A percentile compares a stretch with the other conserved stretches of the same genome.
Conservation (phyloP, 805 yeast genomes). For the Wickerhamomyces pijperi region DNA sequence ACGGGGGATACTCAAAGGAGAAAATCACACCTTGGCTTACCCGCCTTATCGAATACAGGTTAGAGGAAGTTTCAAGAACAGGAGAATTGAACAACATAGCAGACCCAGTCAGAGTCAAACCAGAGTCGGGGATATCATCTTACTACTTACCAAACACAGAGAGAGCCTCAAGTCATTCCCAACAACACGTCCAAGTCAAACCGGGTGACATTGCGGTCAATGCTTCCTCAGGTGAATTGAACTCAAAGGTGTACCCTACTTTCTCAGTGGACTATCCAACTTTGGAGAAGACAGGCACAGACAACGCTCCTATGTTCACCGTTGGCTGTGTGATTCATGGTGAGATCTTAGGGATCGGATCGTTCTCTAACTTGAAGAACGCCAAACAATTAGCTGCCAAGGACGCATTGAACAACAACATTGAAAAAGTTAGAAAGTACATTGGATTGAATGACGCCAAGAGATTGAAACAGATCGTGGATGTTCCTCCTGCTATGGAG, state of each 20-base stretch:
- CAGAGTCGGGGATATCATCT: too few species aligned
- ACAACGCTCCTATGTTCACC: neutral
- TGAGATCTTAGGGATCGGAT: neutral
- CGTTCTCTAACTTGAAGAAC: neutral
- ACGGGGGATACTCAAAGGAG: constrained; percentile 31
- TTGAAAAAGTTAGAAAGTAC: neutral
- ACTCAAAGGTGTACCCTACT: neutral
- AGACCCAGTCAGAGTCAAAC: neutral
- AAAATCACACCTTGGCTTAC: constrained; percentile 43
- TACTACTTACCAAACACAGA: too few species aligned
- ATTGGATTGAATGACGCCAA: neutral
- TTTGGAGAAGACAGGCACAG: neutral
- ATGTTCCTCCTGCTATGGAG: neutral
- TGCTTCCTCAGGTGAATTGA: neutral
- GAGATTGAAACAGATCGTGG: neutral
- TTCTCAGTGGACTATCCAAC: neutral
- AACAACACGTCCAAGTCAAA: neutral
- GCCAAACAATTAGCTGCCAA: neutral
- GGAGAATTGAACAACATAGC: neutral
- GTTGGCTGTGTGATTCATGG: neutral
- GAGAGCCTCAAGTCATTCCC: too few species aligned
- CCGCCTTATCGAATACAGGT: constrained; percentile 22
- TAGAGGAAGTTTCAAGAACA: neutral
- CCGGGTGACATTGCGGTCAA: neutral
- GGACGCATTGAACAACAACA: neutral